These are phyloP conservation scores for Phytophthora europaea DNA, from an alignment of 352 stramenopile species.

Conservation along the genomic window DNA sequence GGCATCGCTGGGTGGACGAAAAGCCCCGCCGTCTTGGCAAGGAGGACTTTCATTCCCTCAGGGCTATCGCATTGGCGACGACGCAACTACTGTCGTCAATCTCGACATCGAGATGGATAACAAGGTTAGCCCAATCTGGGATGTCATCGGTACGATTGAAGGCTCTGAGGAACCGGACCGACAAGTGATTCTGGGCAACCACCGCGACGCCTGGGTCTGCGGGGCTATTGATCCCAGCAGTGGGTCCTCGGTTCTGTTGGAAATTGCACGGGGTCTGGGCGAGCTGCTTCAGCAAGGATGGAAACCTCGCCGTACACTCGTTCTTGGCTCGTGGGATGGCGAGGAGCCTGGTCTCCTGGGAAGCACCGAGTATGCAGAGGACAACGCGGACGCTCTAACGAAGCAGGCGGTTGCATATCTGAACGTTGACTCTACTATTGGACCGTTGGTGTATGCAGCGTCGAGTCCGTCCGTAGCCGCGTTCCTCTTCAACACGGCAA, in stretches of 20 bases:
- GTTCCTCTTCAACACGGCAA: constrained; percentile 65
- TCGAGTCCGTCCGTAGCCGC: constrained; percentile 72
- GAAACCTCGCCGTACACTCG: constrained; percentile 68
- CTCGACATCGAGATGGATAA: constrained; percentile 83
- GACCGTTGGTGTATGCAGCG: constrained; percentile 56
- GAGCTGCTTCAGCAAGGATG: constrained; percentile 70
- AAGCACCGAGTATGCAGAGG: constrained; percentile 87
- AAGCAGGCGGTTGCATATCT: constrained; percentile 83
- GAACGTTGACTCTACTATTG: constrained; percentile 86
- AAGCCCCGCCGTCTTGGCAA: constrained; percentile 60
- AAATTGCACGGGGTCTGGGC: constrained; percentile 77
- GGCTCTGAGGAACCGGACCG: constrained; percentile 55
- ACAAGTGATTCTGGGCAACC: constrained; percentile 86
- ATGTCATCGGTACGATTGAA: constrained; percentile 88
- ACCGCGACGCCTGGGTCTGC: constrained; percentile 92
- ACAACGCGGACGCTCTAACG: constrained; percentile 57
- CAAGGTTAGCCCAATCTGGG: constrained; percentile 78
- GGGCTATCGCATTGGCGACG: constrained; percentile 76
- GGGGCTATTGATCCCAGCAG: constrained; percentile 86
- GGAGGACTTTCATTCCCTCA: constrained; percentile 57
- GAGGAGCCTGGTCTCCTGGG: constrained; percentile 87
- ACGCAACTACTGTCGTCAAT: constrained; percentile 56
- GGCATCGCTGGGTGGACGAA: constrained; percentile 55
- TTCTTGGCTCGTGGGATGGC: constrained; percentile 82
- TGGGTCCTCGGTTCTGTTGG: constrained; percentile 80